Conservation (phyloP, 2,329 filamentous ascomycete species). For the Thielaviopsis ethacetica region DNA sequence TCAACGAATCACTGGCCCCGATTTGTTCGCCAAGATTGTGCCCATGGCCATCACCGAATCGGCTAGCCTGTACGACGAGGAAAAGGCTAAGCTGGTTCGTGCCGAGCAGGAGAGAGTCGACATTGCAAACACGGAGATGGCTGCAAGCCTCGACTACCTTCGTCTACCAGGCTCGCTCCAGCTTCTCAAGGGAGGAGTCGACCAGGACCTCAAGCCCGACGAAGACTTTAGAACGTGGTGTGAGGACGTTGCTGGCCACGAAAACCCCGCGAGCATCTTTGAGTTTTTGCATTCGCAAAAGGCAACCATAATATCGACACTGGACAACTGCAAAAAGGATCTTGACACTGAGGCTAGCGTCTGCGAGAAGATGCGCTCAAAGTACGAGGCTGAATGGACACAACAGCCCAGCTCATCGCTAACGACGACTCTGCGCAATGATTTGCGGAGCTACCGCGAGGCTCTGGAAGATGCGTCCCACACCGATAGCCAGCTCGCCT, state of each 20-base stretch:
- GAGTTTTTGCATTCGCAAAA: conserved; percentile 66
- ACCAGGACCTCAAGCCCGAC: conserved; percentile 64
- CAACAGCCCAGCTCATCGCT: conserved; percentile 87
- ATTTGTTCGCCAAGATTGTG: conserved; percentile 93
- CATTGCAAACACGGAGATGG: conserved; percentile 88
- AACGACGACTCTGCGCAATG: conserved; percentile 71
- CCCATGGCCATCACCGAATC: conserved; percentile 93
- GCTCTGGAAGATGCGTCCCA: conserved; percentile 77
- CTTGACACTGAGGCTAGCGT: conserved; percentile 95
- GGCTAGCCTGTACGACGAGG: conserved; percentile 92
- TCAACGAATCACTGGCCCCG: conserved; percentile 86
- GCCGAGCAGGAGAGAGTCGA: conserved; percentile 91
- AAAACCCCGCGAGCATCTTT: conserved; percentile 62
- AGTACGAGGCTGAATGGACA: conserved; percentile 91
- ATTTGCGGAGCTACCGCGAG: conserved; percentile 75
- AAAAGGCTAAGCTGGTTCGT: conserved; percentile 88
- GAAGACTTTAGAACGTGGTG: conserved; percentile 91
- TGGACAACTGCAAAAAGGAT: conserved; percentile 74
- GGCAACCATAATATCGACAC: conserved; percentile 49
- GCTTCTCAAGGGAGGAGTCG: conserved; percentile 80
- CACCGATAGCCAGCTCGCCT: conserved; percentile 70
- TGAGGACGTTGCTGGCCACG: conserved; percentile 74
- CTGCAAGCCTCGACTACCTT: conserved; percentile 82
- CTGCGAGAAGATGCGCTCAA: conserved; percentile 97
- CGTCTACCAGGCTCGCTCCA: conserved; percentile 79